Base-by-base conservation (phyloP, 495 filamentous ascomycete genomes). In the Rusavskia elegans region DNA sequence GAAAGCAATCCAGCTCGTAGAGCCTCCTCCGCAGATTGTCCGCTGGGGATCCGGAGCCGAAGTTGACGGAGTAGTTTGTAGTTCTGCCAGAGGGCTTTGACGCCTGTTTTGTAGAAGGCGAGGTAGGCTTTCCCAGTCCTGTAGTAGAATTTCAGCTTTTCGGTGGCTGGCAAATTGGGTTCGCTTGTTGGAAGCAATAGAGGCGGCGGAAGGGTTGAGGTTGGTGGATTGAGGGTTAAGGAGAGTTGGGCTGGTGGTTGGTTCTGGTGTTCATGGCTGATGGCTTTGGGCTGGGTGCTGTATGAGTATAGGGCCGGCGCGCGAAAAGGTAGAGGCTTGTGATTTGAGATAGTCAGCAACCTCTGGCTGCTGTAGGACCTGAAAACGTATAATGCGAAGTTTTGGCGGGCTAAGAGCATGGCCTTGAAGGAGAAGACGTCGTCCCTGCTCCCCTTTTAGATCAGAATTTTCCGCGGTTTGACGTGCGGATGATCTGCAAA, bases 41-140 rank as follows among this genome's bases (percentile, higher is more conserved):
- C 70, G 11, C 58, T 59, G 19, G 71, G 63, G 14, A 64, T 11
- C n/a, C 63, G 64, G 35, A 59, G 60, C 45, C 59, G 66, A 55
- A 82, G 68, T 45, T 80, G 75, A n/a, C 68, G 67, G 17, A 75
- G 71, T 25, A 62, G 52, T 41, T 67, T 61, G 57, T 65, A 68
- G 67, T 87, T 88, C 27, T 57, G 59, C 53, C 67, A 71, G 51
- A 95, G 79, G 50, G 81, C 77, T 57, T 74, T 76, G 25, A 95
- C 63, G 14, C 90, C 90, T 23, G 78, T 76, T 63, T 93, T 94
- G 78, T 95, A 97, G 76, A 97, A 97, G 30, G 66, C 65, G 6
- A 80, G 59, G 55, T 71, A 76, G 55, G 70, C 66, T 54, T 66
- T 68, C 48, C 71, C 74, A 38, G 68, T 42, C 23, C 57, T 53